Evolutionary conservation across 768 basidiomycete genomes (phyloP).

Genomic region (Leccinellum albellum): DNA sequence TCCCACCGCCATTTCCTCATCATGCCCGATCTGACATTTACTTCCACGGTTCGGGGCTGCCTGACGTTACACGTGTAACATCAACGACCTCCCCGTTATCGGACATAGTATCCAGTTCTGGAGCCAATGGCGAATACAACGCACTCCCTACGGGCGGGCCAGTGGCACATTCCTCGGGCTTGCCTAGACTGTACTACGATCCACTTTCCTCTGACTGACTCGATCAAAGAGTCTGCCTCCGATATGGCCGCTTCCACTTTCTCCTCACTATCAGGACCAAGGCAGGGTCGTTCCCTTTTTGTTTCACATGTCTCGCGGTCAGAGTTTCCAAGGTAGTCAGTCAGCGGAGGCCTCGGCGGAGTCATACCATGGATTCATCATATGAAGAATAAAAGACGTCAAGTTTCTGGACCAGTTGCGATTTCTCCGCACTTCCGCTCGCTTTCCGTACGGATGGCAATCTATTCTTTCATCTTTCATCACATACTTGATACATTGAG

Average conservation of each 20-base stretch:
- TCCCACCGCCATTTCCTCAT: neutral
- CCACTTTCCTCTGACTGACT: neutral
- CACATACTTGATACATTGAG: neutral
- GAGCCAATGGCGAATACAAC: slow-evolving; percentile 3
- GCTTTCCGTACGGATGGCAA: neutral
- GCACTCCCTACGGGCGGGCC: neutral
- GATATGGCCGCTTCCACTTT: neutral
- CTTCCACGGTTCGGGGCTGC: slow-evolving; percentile 8
- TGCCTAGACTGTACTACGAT: neutral
- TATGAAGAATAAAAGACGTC: neutral
- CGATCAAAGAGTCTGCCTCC: neutral
- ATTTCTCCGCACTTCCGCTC: neutral
- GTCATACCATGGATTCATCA: neutral
- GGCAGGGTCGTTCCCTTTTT: slow-evolving; percentile 4
- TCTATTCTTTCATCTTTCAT: neutral
- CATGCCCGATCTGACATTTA: neutral
- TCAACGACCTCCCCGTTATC: slow-evolving; percentile 6
- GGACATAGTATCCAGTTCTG: neutral
- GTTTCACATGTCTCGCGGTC: slow-evolving; percentile 8
- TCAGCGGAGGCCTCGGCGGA: neutral
- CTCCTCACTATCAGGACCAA: slow-evolving; percentile 9
- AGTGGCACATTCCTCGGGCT: slow-evolving; percentile 2
- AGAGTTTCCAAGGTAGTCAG: slow-evolving; percentile 4
- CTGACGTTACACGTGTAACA: slow-evolving; percentile 30
- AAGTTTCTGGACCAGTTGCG: neutral